These are phyloP conservation scores for Coelastrella sp. DNA, from an alignment of 139 green algal genomes.

Conservation along the genomic window DNA sequence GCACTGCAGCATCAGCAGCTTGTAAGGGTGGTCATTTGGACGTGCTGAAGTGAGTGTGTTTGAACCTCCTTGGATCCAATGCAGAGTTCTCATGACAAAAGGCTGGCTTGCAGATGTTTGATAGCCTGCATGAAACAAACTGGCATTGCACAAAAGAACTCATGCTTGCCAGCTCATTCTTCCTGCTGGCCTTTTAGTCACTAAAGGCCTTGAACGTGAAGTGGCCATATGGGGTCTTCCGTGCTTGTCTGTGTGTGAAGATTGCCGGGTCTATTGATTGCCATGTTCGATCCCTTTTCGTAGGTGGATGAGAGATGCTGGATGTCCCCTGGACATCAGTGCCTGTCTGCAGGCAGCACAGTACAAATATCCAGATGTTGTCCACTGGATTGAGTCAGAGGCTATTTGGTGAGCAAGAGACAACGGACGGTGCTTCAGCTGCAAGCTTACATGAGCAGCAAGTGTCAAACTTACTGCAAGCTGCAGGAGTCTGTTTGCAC, in stretches of 20 bases:
- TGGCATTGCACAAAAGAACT: no score
- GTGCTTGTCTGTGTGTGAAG: no score
- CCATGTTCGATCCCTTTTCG: neutral
- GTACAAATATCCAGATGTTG: slow-evolving; percentile 10
- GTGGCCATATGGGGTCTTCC: no score
- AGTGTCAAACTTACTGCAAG: no score
- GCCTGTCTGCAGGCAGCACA: slow-evolving; percentile 13
- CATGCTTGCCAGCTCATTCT: no score
- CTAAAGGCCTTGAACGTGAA: no score
- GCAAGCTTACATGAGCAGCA: neutral
- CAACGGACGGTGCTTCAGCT: neutral
- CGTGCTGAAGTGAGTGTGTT: neutral
- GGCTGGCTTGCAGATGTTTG: neutral
- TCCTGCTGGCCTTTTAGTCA: no score
- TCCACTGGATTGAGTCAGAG: slow-evolving; percentile 6
- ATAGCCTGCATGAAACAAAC: neutral
- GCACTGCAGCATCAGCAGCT: neutral
- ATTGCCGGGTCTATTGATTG: neutral
- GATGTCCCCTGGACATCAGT: slow-evolving; percentile 4
- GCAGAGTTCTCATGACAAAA: no score
- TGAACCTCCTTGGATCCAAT: neutral
- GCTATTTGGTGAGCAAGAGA: neutral
- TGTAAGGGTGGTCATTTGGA: neutral
- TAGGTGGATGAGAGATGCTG: neutral
- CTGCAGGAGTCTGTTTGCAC: no score